Evolutionary conservation across 2,329 filamentous ascomycete species (phyloP).

Genomic region (Sporothrix phasma): DNA sequence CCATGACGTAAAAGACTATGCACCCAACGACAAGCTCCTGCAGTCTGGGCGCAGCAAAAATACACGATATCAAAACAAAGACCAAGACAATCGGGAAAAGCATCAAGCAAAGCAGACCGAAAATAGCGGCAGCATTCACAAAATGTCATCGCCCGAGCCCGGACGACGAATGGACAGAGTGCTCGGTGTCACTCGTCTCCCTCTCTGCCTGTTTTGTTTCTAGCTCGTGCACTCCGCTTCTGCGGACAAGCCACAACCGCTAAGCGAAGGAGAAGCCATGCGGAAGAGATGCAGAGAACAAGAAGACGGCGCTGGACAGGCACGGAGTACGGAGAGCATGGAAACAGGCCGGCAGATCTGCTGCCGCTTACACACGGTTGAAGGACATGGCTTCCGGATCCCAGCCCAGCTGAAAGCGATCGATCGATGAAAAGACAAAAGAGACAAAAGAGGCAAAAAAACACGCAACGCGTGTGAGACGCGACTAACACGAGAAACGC

Average conservation of each 20-base stretch:
- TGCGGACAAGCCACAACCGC: not conserved
- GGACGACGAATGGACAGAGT: not conserved
- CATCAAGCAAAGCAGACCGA: not conserved
- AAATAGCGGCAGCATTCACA: not conserved
- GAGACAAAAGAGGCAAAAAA: not conserved
- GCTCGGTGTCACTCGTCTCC: not conserved
- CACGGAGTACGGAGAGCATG: not conserved
- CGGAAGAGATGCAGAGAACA: not conserved
- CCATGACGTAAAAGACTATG: conserved; percentile 5
- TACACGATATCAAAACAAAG: not conserved
- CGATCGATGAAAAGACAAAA: not conserved
- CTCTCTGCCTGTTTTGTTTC: not conserved
- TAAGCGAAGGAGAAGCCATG: not conserved
- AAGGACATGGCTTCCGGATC: not conserved
- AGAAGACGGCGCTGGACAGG: not conserved
- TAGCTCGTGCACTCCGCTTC: not conserved
- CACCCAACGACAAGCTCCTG: not conserved
- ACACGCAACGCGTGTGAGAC: not conserved
- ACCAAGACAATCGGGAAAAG: not conserved
- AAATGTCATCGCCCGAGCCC: not conserved
- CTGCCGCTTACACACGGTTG: conserved; percentile 1
- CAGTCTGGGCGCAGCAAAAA: not conserved
- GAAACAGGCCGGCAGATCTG: not conserved
- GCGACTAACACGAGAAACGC: not conserved
- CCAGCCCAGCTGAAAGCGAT: not conserved